phyloP scores from a whole-genome alignment of 306 rosid genomes.

The Trifolium pratense region DNA sequence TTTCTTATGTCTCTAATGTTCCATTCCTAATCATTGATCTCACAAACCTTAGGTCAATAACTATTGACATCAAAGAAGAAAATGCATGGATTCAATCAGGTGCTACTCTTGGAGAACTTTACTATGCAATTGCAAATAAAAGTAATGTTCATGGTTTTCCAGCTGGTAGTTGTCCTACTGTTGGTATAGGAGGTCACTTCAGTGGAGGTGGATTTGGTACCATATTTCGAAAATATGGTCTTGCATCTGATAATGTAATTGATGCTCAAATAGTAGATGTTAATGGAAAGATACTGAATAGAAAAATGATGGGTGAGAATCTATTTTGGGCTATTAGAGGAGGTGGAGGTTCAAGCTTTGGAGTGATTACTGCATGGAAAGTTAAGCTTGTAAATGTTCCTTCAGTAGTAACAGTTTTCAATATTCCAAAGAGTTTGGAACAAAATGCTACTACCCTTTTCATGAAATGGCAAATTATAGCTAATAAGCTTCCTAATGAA shows the following conservation, averaged over 20 bases:
- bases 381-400: conserved; percentile 54
- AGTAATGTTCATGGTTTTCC: conserved; percentile 44
- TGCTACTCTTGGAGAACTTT: conserved; percentile 49
- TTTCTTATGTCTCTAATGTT: conserved; percentile 37
- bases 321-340: conserved; percentile 71
- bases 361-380: conserved; percentile 56
- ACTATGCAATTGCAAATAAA: conserved; percentile 38
- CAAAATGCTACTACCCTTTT: conserved; percentile 46
- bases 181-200: conserved; percentile 50
- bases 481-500: conserved; percentile 32
- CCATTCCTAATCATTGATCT: conserved; percentile 42
- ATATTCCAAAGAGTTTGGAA: conserved; percentile 25
- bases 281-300: conserved; percentile 47
- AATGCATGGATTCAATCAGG: conserved; percentile 47
- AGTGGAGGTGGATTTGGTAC: conserved; percentile 51
- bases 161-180: conserved; percentile 40
- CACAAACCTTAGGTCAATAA: conserved; percentile 34
- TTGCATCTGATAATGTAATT: conserved; percentile 53
- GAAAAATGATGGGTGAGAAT: conserved; percentile 57
- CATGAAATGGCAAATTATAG: conserved; percentile 50
- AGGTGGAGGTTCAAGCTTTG: conserved; percentile 70
- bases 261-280: conserved; percentile 56
- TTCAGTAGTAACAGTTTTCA: conserved; percentile 44
- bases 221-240: conserved; percentile 54
- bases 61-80: conserved; percentile 29